Evolutionary conservation across 2,329 filamentous ascomycete genomes (phyloP), one percentile per base, ranked within the genome.

Genomic region (Keithomyces neogunnii): DNA sequence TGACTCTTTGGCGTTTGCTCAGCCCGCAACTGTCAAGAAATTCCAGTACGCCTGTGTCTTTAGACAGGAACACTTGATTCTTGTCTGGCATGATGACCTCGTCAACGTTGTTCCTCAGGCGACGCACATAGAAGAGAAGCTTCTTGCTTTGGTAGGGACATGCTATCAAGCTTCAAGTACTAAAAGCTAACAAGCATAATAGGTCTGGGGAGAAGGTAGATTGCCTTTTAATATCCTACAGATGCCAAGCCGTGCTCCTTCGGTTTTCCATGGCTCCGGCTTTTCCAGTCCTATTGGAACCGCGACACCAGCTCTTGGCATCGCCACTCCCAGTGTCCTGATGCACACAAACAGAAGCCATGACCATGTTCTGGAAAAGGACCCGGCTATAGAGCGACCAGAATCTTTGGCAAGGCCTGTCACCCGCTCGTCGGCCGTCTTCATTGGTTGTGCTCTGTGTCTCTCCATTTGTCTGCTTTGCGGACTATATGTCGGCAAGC

Each of bases 321-420:
- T 62, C 44, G 49, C 47, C 3, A 33, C 40, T 1, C 36, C 53
- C 4, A 48, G 45, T 13, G 5, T 33, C 3, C 46, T 56, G 45
- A 47, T 53, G 30, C 47, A 43, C 47, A 46, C 49, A 35, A 55
- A 57, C 29, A 61, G 60, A 10, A 60, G 56, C 28, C 54, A 51
- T 1, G 63, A 63, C 10, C 19, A 19, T 19, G 57, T 55, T 1
- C 49, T 60, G n/a, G 59, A 62, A 5, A 60, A 58, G 28, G 58
- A 65, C 47, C 47, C 57, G 4, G 51, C 52, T 19, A 52, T 58
- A 9, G 59, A 65, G 3, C 56, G 59, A 1, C 58, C 58, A 1
- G 71, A 74, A 55, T 73, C 71, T 3, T 58, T 74, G n/a, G 63
- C 66, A 29, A 62, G 72, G 11, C 71, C 72, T 0, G 61, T 74